phyloP scores from a whole-genome alignment of 306 rosid species.

The Vigna mungo region DNA sequence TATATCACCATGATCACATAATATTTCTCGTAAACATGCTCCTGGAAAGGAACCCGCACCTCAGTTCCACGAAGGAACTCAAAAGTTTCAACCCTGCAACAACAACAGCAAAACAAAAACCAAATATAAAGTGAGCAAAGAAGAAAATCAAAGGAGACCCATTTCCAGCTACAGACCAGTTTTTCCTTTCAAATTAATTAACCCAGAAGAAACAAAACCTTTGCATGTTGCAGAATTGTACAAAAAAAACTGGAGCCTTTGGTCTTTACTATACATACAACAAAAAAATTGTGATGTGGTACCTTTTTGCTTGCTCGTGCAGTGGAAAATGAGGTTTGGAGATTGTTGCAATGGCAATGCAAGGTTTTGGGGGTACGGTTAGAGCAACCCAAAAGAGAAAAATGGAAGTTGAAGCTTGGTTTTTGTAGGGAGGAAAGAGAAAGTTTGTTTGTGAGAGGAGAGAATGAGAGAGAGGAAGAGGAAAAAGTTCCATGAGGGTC shows the following conservation, averaged over 20 bases:
- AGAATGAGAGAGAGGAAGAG: constrained; percentile 47
- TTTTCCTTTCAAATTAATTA: not conserved
- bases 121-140: constrained; percentile 3
- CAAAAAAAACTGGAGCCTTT: constrained; percentile 1
- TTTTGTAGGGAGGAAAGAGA: constrained; percentile 40
- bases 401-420: constrained; percentile 48
- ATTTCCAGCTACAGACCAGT: not conserved
- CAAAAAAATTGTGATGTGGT: constrained; percentile 17
- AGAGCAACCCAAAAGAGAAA: constrained; percentile 52
- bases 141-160: constrained; percentile 15
- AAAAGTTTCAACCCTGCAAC: constrained; percentile 39
- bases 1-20: constrained; percentile 28
- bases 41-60: constrained; percentile 34
- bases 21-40: constrained; percentile 6
- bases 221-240: not conserved
- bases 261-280: constrained; percentile 1
- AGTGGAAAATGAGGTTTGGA: constrained; percentile 23
- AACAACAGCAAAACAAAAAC: constrained; percentile 20
- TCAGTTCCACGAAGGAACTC: constrained; percentile 40
- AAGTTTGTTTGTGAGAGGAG: constrained; percentile 55
- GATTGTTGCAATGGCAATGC: constrained; percentile 35
- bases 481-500: constrained; percentile 60
- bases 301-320: constrained; percentile 50
- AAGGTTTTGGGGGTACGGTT: constrained; percentile 42
- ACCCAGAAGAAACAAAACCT: constrained; percentile 3